Evolutionary conservation across 192 early-diverging fungal species (phyloP).

Genomic region (Backusella luteola): DNA sequence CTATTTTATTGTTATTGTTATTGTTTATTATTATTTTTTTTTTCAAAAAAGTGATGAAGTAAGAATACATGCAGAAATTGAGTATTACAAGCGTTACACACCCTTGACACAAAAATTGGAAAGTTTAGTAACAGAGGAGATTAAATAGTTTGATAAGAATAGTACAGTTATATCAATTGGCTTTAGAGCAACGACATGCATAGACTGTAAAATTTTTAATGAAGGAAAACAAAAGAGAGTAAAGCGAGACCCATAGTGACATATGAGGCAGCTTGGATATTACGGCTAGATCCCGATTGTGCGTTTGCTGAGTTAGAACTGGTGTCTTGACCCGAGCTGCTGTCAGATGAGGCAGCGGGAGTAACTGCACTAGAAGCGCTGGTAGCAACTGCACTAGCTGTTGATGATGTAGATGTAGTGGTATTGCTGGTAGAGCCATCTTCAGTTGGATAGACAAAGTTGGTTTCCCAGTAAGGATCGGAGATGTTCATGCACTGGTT

Average conservation of each 20-base stretch:
- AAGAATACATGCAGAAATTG: neutral
- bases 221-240: neutral
- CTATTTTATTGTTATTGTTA: neutral
- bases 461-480: slow-evolving; percentile 38
- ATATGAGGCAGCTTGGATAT: neutral
- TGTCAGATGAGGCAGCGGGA: slow-evolving; percentile 1
- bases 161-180: neutral
- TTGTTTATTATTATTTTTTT: neutral
- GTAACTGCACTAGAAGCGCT: neutral
- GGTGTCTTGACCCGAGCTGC: neutral
- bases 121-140: neutral
- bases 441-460: slow-evolving; percentile 30
- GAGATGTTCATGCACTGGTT: slow-evolving; percentile 34
- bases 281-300: neutral
- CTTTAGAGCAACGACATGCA: neutral
- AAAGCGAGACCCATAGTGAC: neutral
- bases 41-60: neutral
- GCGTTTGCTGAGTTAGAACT: neutral
- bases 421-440: neutral
- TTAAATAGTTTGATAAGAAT: slow-evolving; percentile 3
- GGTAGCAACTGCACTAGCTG: neutral
- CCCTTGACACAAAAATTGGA: neutral
- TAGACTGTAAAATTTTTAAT: neutral
- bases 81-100: neutral
- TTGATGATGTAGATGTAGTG: neutral